Base-by-base conservation (phyloP, 2,329 filamentous ascomycete species). In the Incumbomyces lentus region DNA sequence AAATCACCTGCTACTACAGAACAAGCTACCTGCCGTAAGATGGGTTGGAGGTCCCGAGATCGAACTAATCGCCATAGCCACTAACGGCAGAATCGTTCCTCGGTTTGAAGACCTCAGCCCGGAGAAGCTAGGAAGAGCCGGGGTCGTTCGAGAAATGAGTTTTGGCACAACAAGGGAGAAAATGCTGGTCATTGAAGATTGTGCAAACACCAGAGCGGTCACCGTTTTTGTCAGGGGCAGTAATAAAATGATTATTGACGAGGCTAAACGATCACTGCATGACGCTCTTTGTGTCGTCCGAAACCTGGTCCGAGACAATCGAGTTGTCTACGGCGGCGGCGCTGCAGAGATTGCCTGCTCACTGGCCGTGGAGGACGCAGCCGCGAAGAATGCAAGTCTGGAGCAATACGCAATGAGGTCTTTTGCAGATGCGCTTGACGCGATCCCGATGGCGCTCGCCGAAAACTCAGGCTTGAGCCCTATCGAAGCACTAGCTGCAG, bases 161-260 rank as follows among this genome's bases (percentile, higher is more conserved):
- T 98, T 98, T 61, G 92, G 92, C 59, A 98, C 92, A 1, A 98
- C 92, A 36, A 79, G 92, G 62, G 92, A 98, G 70, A 96, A 98
- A 79, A 98, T 98, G 92, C 75, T 98, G 59, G 86, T 98, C 48
- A 98, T 98, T 59, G 93, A 98, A 71, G 92, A 98, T 70, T 98
- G 92, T 64, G 92, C 93, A 61, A 98, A 98, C 72, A 95, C 87
- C 49, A 77, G 92, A 60, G 92, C 92, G 37, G 93, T 98, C 50
- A 98, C 92, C 2, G 81, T 94, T 46, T 98, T 98, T 66, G 86
- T 98, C 50, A 78, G 92, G 61, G 92, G 92, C 61, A 94, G 88
- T 75, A 98, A 98, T 78, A 98, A 96, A 76, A 98, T 98, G 92
- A 95, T 98, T 66, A 96, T 98, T 64, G 93, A 98, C 63, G 93